Base-by-base conservation (phyloP, 345 rosid genomes). In the Lagerstroemia speciosa region DNA sequence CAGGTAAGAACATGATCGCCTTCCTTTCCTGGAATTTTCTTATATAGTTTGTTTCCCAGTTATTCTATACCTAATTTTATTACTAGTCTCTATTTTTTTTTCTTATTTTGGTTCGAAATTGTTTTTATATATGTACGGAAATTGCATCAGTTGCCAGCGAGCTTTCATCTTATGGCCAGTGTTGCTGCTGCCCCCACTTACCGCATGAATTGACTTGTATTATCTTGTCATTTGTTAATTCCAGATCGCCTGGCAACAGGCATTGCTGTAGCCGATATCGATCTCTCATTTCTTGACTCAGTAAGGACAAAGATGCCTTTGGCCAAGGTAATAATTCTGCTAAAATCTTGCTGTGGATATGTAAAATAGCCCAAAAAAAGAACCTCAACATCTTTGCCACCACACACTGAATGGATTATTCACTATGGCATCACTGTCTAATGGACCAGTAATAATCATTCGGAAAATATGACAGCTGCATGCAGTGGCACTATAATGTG, bases 271-370 rank as follows among this genome's bases (percentile, higher is more conserved):
- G 96, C 94, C 66, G 94, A 91, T 82, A 84, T 93, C 27, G 94
- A 93, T 77, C 81, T 90, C 53, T 81, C 90, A 27, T 77, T 87
- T 65, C 79, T 93, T n/a, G 92, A 87, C 36, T 91, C 96, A 6
- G 96, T 89, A 74, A 82, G 97, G 78, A 69, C 78, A 68, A 93
- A 85, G 74, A 83, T 93, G 87, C 98, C 97, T 70, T 83, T 91
- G 36, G 87, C 78, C 16, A 78, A 93, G 91, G 98, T 86, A 81
- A 79, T 62, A 69, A 12, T 29, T 27, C 41, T 31, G 8, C 26
- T 40, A 19, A 1, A 16, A 16, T n/a, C 7, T 8, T 24, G 5
- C 14, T 46, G 6, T 8, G 64, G 34, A 3, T 34, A 30, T 5
- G 11, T 5, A 6, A 0, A 36, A 36, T 4, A 36, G 38, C 63